phyloP scores from a whole-genome alignment of 208 protist genomes.

The Leishmania tarentolae region DNA sequence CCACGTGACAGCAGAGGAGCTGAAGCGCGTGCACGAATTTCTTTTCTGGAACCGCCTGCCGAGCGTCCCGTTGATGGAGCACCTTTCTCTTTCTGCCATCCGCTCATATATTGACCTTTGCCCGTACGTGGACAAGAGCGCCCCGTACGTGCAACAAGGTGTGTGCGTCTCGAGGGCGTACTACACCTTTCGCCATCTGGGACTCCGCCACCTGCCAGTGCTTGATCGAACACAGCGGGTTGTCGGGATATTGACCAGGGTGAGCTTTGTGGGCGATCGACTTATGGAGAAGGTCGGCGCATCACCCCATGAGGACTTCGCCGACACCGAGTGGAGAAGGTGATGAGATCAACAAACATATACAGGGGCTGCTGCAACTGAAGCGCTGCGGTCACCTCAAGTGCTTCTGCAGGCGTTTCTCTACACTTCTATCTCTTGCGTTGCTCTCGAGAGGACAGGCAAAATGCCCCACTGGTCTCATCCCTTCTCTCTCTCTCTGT shows the following conservation, averaged over 20 bases:
- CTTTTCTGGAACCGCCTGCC: slow-evolving; percentile 61
- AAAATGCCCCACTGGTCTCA: neutral
- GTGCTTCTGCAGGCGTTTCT: neutral
- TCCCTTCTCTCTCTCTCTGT: neutral
- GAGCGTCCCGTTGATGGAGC: slow-evolving; percentile 35
- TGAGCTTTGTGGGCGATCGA: slow-evolving; percentile 67
- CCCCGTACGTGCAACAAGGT: slow-evolving; percentile 60
- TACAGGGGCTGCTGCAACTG: neutral
- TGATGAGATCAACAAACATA: neutral
- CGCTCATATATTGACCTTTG: slow-evolving; percentile 45
- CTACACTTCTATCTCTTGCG: neutral
- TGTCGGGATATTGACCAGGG: slow-evolving; percentile 80
- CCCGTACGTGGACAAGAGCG: slow-evolving; percentile 66
- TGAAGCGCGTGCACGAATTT: slow-evolving; percentile 49
- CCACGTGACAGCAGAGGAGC: slow-evolving; percentile 45
- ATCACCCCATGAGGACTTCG: slow-evolving; percentile 4
- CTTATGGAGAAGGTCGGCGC: slow-evolving; percentile 48
- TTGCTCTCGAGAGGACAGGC: neutral
- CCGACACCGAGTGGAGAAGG: neutral
- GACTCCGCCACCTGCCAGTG: slow-evolving; percentile 82
- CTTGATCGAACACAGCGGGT: slow-evolving; percentile 60
- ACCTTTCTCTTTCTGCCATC: slow-evolving; percentile 26
- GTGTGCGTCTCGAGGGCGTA: slow-evolving; percentile 72
- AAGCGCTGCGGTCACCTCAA: neutral
- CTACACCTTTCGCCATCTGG: slow-evolving; percentile 73